A percentile compares a stretch with the other conserved stretches of the same genome.
phyloP scores from a whole-genome alignment of 306 rosid genomes.

The Begonia fuchsioides region DNA sequence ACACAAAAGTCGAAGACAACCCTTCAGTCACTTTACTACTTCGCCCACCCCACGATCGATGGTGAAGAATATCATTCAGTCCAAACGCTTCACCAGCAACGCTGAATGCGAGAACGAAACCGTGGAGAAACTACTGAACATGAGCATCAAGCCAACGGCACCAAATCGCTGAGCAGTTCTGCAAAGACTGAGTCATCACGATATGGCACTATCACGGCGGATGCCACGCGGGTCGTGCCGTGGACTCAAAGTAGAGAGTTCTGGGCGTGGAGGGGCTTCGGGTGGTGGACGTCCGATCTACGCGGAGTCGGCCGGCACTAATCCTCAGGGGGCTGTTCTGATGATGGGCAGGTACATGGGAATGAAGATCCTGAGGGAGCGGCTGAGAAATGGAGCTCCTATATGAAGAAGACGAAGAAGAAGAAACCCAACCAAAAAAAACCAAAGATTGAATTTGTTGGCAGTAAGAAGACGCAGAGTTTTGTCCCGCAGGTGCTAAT shows the following conservation, averaged over 20 bases:
- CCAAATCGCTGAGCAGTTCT: slow-evolving; percentile 61
- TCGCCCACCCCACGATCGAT: slow-evolving; percentile 53
- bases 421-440: neutral
- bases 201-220: slow-evolving; percentile 99
- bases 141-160: slow-evolving; percentile 50
- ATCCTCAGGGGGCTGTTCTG: slow-evolving; percentile 90
- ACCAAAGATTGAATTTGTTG: neutral
- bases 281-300: slow-evolving; percentile 68
- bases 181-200: slow-evolving; percentile 79
- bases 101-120: slow-evolving; percentile 26
- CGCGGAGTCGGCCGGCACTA: slow-evolving; percentile 75
- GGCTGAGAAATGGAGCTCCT: slow-evolving; percentile 50
- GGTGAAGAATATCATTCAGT: slow-evolving; percentile 46
- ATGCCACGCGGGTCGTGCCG: slow-evolving; percentile 70
- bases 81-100: slow-evolving; percentile 47
- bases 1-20: slow-evolving; percentile 60
- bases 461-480: neutral
- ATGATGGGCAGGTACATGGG: slow-evolving; percentile 99
- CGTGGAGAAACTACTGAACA: slow-evolving; percentile 47
- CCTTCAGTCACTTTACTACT: slow-evolving; percentile 80
- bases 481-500: neutral
- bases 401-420: slow-evolving; percentile 16
- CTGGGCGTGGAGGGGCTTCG: slow-evolving; percentile 64
- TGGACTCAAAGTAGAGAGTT: slow-evolving; percentile 37
- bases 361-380: slow-evolving; percentile 58